phyloP scores from a whole-genome alignment of 2,329 filamentous ascomycete species.

The Trichoderma koningii region DNA sequence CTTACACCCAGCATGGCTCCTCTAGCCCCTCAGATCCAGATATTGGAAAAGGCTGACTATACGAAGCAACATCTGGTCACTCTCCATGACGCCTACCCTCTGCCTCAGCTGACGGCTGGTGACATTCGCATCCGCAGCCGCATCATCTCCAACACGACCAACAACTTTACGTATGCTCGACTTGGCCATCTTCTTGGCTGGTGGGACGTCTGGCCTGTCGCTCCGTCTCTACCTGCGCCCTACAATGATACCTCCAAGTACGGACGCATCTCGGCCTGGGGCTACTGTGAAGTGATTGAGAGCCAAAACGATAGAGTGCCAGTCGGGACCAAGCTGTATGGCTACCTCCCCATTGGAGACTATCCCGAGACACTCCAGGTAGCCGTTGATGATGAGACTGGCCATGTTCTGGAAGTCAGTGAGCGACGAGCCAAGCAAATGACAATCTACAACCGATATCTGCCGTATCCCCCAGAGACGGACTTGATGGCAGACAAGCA shows the following conservation, averaged over 20 bases:
- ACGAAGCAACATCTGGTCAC: constrained; percentile 8
- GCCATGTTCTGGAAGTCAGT: constrained; percentile 1
- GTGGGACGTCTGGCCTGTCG: constrained; percentile 10
- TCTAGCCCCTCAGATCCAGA: constrained; percentile 6
- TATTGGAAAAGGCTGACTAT: constrained; percentile 8
- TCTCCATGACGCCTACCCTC: constrained; percentile 5
- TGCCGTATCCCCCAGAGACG: background rate
- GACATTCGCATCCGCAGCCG: constrained; percentile 9
- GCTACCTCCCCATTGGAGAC: constrained; percentile 14
- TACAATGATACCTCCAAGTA: constrained; percentile 13
- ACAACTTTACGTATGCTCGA: background rate
- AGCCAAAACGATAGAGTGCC: constrained; percentile 5
- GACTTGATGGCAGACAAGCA: background rate
- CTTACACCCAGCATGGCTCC: background rate
- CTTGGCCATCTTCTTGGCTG: constrained; percentile 4
- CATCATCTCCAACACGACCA: background rate
- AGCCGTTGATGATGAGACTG: constrained; percentile 11
- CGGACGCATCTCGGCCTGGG: constrained; percentile 12
- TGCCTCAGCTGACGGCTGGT: background rate
- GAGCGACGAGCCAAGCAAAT: constrained; percentile 11
- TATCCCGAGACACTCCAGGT: constrained; percentile 14
- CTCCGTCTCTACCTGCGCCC: constrained; percentile 5
- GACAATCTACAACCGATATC: constrained; percentile 10
- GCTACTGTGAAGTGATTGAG: constrained; percentile 17
- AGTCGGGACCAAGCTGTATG: constrained; percentile 6